Conservation (phyloP, 2,329 filamentous ascomycete genomes). For the Epichloe bromicola region DNA sequence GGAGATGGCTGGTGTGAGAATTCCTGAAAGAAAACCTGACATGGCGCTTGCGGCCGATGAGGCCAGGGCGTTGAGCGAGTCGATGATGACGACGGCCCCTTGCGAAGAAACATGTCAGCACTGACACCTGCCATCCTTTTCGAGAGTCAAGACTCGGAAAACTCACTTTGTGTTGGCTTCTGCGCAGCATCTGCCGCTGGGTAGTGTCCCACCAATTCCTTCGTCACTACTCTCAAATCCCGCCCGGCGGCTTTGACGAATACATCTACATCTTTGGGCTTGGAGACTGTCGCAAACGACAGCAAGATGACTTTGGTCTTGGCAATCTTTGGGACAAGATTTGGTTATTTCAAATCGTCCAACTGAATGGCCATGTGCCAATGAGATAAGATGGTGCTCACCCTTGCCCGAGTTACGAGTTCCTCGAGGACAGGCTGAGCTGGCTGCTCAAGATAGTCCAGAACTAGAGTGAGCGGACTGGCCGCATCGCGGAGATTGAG, state of each 20-base stretch:
- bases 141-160: no score
- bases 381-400: constrained; percentile 16
- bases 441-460: constrained; percentile 77
- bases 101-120: background rate
- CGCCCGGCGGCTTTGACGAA: constrained; percentile 55
- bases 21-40: constrained; percentile 54
- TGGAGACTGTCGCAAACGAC: constrained; percentile 61
- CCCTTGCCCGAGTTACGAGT: constrained; percentile 64
- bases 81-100: constrained; percentile 68
- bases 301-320: constrained; percentile 63
- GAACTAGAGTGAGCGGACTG: constrained; percentile 74
- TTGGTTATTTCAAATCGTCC: background rate
- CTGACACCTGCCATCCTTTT: no score
- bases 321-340: constrained; percentile 28
- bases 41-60: constrained; percentile 41
- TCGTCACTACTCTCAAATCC: constrained; percentile 39
- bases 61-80: constrained; percentile 60
- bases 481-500: constrained; percentile 65
- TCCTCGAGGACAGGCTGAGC: constrained; percentile 58
- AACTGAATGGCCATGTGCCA: background rate
- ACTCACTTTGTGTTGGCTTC: constrained; percentile 31
- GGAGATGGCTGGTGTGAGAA: constrained; percentile 53
- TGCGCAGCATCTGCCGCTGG: constrained; percentile 24
- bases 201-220: constrained; percentile 45
- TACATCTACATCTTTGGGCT: constrained; percentile 50